Evolutionary conservation across 371 early-diverging fungal genomes (phyloP).

Genomic region (Circinella minor): DNA sequence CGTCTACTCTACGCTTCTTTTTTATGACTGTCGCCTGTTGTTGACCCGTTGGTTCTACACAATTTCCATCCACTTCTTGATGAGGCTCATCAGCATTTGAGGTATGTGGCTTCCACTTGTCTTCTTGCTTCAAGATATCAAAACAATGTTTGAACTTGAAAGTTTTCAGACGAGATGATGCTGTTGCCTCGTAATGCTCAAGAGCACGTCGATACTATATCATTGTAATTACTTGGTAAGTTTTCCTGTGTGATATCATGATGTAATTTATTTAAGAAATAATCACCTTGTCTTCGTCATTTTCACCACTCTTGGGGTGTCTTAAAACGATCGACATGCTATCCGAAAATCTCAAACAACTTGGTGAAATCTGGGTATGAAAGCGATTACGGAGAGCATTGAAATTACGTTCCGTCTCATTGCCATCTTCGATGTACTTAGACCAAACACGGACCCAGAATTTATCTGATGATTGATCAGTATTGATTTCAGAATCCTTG

Average conservation of each 20-base stretch:
- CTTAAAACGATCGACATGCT: too few species aligned
- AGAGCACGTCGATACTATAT: not conserved
- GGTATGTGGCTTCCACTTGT: not conserved
- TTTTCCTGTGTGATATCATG: not conserved
- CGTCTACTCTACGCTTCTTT: not conserved
- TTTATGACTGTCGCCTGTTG: not conserved
- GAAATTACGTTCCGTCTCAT: not conserved
- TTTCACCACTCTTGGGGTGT: not conserved
- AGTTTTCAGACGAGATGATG: too few species aligned
- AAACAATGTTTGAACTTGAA: not conserved
- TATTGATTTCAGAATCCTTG: not conserved
- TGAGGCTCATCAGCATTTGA: not conserved
- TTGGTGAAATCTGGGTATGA: not conserved
- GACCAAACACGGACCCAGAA: not conserved
- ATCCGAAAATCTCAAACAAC: not conserved
- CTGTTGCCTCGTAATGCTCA: too few species aligned
- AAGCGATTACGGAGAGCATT: not conserved
- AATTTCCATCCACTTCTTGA: not conserved
- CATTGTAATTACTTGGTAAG: not conserved
- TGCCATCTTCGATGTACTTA: not conserved
- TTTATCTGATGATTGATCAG: not conserved
- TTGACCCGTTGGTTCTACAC: not conserved
- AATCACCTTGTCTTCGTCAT: not conserved
- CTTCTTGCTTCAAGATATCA: not conserved
- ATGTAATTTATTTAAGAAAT: not conserved